Evolutionary conservation across 345 rosid species (phyloP), one percentile per base, ranked within the genome.

Genomic region (Hypericum perforatum): DNA sequence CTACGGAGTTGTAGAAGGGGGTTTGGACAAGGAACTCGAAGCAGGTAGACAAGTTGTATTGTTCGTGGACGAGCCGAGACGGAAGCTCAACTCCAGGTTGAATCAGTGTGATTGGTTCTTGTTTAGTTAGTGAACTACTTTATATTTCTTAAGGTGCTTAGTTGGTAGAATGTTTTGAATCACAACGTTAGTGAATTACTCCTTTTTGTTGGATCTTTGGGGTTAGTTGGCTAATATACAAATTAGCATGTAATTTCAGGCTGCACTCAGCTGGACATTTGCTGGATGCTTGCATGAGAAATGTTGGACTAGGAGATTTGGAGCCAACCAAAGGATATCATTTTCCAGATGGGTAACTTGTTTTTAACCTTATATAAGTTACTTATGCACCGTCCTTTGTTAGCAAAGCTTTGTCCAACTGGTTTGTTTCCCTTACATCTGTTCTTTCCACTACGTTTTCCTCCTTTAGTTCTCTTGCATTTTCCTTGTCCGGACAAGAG

Each of bases 231-330:
- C 32, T 22, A 22, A 22, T 22, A 1, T 22, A 1, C 4, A 22
- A 22, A 22, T 22, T 22, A 22, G 32, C 4, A 22, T 22, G 32
- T 22, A 22, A 22, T 22, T 22, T 22, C 71, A 85, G 97, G 76
- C 61, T 89, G 78, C 95, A 89, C 60, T 85, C 89, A 45, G 92
- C 89, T 61, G 95, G 97, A 41, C 97, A 85, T 72, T 79, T 89
- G 68, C 69, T 89, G 62, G 95, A 85, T 38, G 29, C 58, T 12
- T 83, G 88, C 52, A 41, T 83, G 84, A 61, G 48, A 63, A 78
- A 66, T 41, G 75, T 86, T 43, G 90, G 97, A 43, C 70, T 81
- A 12, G 84, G 80, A 43, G 79, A 82, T 71, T 63, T 83, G 58
- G 78, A 79, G 70, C 80, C 95, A 5, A 75, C 76, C n/a, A 89